Percentiles rank a stretch among this genome's conserved stretches.
Evolutionary conservation across 2,329 filamentous ascomycete species (phyloP).

Genomic region (Zymoseptoria ardabiliae): DNA sequence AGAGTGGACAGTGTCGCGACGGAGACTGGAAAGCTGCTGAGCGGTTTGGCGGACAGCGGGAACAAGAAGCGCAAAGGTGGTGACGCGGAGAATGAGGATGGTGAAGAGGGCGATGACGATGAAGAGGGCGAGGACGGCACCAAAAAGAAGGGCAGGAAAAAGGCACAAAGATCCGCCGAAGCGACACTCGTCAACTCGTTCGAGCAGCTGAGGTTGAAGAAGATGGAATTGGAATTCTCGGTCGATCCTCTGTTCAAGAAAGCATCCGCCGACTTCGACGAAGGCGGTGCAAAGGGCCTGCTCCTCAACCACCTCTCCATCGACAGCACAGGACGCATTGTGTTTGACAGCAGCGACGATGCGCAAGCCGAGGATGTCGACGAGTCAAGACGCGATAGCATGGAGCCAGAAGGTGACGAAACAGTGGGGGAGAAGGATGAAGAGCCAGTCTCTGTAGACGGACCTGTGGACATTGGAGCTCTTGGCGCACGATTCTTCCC

Average conservation of each 20-base stretch:
- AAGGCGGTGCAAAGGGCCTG: slow-evolving; percentile 91
- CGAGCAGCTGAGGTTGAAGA: slow-evolving; percentile 82
- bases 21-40: slow-evolving; percentile 90
- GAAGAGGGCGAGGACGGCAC: slow-evolving; percentile 39
- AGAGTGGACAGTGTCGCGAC: slow-evolving; percentile 96
- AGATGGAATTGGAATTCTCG: slow-evolving; percentile 92
- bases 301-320: slow-evolving; percentile 96
- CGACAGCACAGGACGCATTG: slow-evolving; percentile 82
- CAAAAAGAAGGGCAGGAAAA: slow-evolving; percentile 62
- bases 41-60: slow-evolving; percentile 81
- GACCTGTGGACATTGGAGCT: slow-evolving; percentile 70
- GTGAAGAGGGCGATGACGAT: slow-evolving; percentile 54
- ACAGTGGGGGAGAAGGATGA: slow-evolving; percentile 39
- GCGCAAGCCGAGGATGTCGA: slow-evolving; percentile 45
- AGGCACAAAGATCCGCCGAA: slow-evolving; percentile 72
- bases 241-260: slow-evolving; percentile 99
- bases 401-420: slow-evolving; percentile 38
- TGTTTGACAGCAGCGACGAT: slow-evolving; percentile 98
- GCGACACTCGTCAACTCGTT: slow-evolving; percentile 89
- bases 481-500: slow-evolving; percentile 81
- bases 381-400: slow-evolving; percentile 29
- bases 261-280: slow-evolving; percentile 94
- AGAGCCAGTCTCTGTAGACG: slow-evolving; percentile 43
- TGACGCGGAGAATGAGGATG: slow-evolving; percentile 59
- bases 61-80: slow-evolving; percentile 42